Percentiles rank a stretch among this genome's conserved stretches.
phyloP scores from a whole-genome alignment of 163 green algal genomes.

The Smithsoniella earleae region DNA sequence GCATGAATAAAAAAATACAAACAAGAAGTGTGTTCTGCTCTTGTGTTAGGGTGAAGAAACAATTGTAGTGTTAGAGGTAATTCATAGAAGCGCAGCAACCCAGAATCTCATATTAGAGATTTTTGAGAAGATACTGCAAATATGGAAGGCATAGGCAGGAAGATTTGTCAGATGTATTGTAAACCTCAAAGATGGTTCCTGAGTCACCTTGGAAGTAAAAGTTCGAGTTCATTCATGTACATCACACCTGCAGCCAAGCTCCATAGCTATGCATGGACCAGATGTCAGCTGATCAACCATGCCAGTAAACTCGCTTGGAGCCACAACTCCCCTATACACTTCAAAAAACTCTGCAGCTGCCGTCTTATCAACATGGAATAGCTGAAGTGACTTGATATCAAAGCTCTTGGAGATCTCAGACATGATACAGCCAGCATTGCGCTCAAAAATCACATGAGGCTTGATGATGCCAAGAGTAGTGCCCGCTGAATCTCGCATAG shows the following conservation, averaged over 20 bases:
- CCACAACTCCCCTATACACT: constrained; percentile 58
- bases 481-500: constrained; percentile 19
- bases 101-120: too few species aligned
- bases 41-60: too few species aligned
- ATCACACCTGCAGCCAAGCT: constrained; percentile 41
- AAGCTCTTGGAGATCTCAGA: constrained; percentile 29
- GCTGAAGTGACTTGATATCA: not conserved
- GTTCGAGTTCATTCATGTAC: too few species aligned
- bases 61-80: too few species aligned
- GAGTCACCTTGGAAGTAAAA: too few species aligned
- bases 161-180: too few species aligned
- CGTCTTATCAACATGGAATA: constrained; percentile 33
- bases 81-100: too few species aligned
- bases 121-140: too few species aligned
- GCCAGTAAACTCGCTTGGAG: constrained; percentile 46
- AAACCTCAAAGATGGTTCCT: too few species aligned
- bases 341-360: constrained; percentile 47
- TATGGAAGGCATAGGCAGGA: too few species aligned
- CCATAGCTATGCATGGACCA: constrained; percentile 58
- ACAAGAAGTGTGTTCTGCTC: too few species aligned
- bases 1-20: too few species aligned
- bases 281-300: constrained; percentile 68
- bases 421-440: constrained; percentile 35
- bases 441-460: constrained; percentile 47
- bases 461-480: constrained; percentile 61